Base-by-base conservation (phyloP, 2,329 filamentous ascomycete genomes). In the Pestalotiopsis sp. region DNA sequence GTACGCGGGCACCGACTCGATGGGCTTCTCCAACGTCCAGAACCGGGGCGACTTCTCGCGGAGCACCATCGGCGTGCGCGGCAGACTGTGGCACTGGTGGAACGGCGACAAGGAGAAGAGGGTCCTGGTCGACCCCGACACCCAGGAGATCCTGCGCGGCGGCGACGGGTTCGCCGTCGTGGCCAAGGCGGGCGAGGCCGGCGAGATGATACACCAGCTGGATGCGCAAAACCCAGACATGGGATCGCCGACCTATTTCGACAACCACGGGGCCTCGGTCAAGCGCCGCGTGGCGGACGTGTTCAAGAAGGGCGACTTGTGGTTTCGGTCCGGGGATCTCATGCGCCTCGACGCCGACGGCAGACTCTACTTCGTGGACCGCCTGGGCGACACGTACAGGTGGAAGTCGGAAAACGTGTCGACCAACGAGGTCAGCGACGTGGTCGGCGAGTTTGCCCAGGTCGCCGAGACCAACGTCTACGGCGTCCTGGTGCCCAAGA, bases 1-100 rank as follows among this genome's bases (percentile, higher is more conserved):
- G 76, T 95, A 93, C 83, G 92, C 90, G 73, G 92, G 90, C 64
- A 93, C 90, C 0, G 92, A 95, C 77, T 91, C 91, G 11, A 83
- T 93, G 57, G 86, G 92, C 70, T 77, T 77, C 0, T 79, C 92
- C 3, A 76, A 87, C 63, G 92, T 92, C 72, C 75, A 83, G 36
- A 87, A 86, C 71, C 80, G 84, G 64, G 87, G 91, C 0, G 87
- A 89, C 13, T 93, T 89, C 76, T 82, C 87, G 2, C 84, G 87
- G 4, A 85, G 86, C 3, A 84, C 87, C 23, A 89, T 95, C 5
- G 92, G 91, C 0, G 88, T 93, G 71, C 90, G 93, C 69, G 92
- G 92, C 0, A 78, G 86, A 2, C 76, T 94, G 41, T 80, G 87
- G 66, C 86, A 91, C 6, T 77, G 80, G 57, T 71, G 83, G 1